phyloP scores from a whole-genome alignment of 2,329 filamentous ascomycete species.

The Arthroderma sp. region DNA sequence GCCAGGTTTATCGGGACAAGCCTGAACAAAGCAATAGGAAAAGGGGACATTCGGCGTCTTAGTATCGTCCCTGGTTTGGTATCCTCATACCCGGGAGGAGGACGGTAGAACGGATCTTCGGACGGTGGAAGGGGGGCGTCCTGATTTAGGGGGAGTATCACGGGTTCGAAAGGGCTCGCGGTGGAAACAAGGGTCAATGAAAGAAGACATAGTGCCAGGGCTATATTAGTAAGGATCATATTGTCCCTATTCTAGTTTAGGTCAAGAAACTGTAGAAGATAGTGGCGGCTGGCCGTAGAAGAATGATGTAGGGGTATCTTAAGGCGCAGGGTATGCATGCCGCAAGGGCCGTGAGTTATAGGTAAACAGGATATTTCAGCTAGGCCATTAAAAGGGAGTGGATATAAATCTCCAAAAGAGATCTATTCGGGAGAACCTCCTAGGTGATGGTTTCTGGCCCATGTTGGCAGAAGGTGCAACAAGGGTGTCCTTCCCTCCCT shows the following conservation, averaged over 20 bases:
- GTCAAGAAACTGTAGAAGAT: not conserved
- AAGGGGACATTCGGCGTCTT: constrained; percentile 17
- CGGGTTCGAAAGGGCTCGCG: not conserved
- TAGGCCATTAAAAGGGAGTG: not conserved
- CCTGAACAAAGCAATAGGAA: constrained; percentile 19
- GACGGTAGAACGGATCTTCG: constrained; percentile 22
- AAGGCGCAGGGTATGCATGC: not conserved
- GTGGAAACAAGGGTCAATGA: not conserved
- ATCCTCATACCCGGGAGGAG: constrained; percentile 20
- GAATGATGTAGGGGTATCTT: not conserved
- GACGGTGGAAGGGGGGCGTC: constrained; percentile 14
- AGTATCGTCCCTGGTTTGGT: constrained; percentile 21
- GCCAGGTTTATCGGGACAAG: constrained; percentile 18
- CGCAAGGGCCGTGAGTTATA: not conserved
- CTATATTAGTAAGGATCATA: not conserved
- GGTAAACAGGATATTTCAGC: not conserved
- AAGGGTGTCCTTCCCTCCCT: not conserved
- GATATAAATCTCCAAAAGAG: not conserved
- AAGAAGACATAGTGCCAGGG: not conserved
- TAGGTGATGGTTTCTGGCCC: not conserved
- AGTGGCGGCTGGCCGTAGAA: not conserved
- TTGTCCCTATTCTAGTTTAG: not conserved
- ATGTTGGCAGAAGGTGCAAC: not conserved
- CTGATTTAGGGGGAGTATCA: not conserved
- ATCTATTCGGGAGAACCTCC: not conserved